Percentiles rank a stretch among this genome's conserved stretches.
phyloP scores from a whole-genome alignment of 1,139 yeast species.

The Hyphopichia wangnamkhiaoensis region DNA sequence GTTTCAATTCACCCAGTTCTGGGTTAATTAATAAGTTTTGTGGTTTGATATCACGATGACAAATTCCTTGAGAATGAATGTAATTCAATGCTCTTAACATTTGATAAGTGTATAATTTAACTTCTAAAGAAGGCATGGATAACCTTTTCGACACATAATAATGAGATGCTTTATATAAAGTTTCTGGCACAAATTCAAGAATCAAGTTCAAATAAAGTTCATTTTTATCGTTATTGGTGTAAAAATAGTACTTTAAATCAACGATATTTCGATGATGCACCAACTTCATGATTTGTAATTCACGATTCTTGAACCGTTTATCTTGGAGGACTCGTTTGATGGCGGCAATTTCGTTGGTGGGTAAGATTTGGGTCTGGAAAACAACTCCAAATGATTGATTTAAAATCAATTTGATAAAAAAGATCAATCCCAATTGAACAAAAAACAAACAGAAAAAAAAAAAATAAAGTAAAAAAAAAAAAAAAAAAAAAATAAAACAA shows the following conservation, averaged over 20 bases:
- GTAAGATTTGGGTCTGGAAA: conserved; percentile 78
- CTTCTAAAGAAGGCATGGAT: conserved; percentile 86
- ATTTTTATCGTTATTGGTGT: conserved; percentile 76
- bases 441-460: neutral
- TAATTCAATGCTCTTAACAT: conserved; percentile 88
- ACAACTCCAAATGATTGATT: conserved; percentile 83
- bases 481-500: neutral
- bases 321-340: conserved; percentile 94
- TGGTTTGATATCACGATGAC: conserved; percentile 97
- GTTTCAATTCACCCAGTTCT: conserved; percentile 74
- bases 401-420: neutral
- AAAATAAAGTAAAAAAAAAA: neutral
- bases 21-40: conserved; percentile 92
- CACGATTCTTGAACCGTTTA: conserved; percentile 93
- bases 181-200: conserved; percentile 91
- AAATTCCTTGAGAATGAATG: conserved; percentile 86
- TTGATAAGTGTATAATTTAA: conserved; percentile 89
- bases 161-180: conserved; percentile 86
- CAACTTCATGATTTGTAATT: conserved; percentile 90
- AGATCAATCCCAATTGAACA: neutral
- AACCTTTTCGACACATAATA: conserved; percentile 74
- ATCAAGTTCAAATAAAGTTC: conserved; percentile 86
- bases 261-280: conserved; percentile 87
- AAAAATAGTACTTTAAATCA: conserved; percentile 84
- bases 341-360: conserved; percentile 80